Evolutionary conservation across 202 grass and related monocot genomes (phyloP).

Genomic region (Cymbopogon flexuosus): DNA sequence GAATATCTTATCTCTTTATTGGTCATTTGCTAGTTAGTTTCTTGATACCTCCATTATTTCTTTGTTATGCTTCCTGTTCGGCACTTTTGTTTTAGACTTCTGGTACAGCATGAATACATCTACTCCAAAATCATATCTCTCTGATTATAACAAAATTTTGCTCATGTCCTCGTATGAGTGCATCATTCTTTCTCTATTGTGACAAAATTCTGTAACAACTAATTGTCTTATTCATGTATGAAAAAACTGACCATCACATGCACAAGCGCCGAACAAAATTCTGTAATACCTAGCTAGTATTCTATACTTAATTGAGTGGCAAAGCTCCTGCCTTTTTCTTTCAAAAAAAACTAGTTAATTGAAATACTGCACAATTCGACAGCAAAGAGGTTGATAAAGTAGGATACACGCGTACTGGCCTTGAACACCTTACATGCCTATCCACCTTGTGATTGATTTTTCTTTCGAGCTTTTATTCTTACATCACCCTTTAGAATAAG

Average conservation of each 20-base stretch:
- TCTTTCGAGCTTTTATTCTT: background rate
- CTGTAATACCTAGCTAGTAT: no score
- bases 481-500: background rate
- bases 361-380: background rate
- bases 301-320: no score
- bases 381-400: background rate
- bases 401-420: background rate
- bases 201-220: background rate
- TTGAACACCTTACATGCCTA: background rate
- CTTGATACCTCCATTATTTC: conserved; percentile 4
- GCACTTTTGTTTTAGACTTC: background rate
- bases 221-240: background rate
- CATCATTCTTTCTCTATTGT: conserved; percentile 3
- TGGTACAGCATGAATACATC: background rate
- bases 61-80: background rate
- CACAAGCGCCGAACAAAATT: background rate
- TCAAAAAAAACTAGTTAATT: no score
- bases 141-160: background rate
- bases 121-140: background rate
- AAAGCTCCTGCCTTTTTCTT: no score
- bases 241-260: background rate
- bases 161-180: background rate
- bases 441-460: background rate
- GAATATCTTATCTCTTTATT: background rate
- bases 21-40: conserved; percentile 1